phyloP scores from a whole-genome alignment of 768 basidiomycete species.

The Xerocomus brunneocitrinus region DNA sequence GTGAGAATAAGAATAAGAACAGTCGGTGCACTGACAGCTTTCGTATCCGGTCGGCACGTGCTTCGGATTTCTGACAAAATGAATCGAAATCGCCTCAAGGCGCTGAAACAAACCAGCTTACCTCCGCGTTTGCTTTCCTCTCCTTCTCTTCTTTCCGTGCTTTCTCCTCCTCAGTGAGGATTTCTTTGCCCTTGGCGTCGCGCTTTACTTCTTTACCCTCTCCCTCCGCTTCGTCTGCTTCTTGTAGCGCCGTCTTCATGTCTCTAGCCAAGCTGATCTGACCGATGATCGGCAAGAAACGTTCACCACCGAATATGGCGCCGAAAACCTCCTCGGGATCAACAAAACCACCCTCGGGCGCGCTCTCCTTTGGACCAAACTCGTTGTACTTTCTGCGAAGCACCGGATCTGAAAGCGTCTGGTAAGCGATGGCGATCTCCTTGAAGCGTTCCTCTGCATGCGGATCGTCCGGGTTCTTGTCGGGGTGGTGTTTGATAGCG shows the following conservation, averaged over 20 bases:
- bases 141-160: slow-evolving; percentile 72
- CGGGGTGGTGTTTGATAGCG: slow-evolving; percentile 88
- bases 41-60: slow-evolving; percentile 67
- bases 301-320: slow-evolving; percentile 85
- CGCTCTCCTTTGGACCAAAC: slow-evolving; percentile 81
- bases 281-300: slow-evolving; percentile 84
- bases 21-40: slow-evolving; percentile 43
- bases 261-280: slow-evolving; percentile 83
- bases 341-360: slow-evolving; percentile 78
- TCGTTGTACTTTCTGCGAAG: slow-evolving; percentile 87
- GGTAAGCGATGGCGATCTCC: slow-evolving; percentile 85
- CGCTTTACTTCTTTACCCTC: slow-evolving; percentile 38
- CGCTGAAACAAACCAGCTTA: slow-evolving; percentile 22
- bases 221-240: slow-evolving; percentile 68
- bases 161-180: slow-evolving; percentile 65
- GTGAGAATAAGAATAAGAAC: slow-evolving; percentile 1
- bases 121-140: slow-evolving; percentile 63
- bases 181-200: slow-evolving; percentile 52
- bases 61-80: slow-evolving; percentile 64
- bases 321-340: slow-evolving; percentile 82
- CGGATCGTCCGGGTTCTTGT: slow-evolving; percentile 89
- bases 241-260: slow-evolving; percentile 90
- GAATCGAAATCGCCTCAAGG: slow-evolving; percentile 1
- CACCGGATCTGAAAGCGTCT: slow-evolving; percentile 73
- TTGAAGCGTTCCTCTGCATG: slow-evolving; percentile 86